Percentiles rank a stretch among this genome's conserved stretches.
Evolutionary conservation across 176 grass and related monocot species (phyloP).

Genomic region (Otatea glauca): DNA sequence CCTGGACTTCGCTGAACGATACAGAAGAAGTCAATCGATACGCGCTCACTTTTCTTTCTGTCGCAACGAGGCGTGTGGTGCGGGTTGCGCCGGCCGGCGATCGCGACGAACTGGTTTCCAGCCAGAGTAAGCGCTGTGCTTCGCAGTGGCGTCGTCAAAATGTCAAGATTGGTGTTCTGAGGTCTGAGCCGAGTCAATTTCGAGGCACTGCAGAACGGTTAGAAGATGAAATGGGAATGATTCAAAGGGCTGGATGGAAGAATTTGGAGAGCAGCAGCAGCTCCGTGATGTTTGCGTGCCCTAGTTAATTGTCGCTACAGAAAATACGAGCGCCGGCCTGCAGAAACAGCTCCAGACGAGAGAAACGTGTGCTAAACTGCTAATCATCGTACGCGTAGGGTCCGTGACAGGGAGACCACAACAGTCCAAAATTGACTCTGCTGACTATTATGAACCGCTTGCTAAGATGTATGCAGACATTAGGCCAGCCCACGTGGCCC

Average conservation of each 20-base stretch:
- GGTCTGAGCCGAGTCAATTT: slow-evolving; percentile 25
- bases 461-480: neutral
- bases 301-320: neutral
- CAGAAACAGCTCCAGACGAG: neutral
- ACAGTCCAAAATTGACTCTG: neutral
- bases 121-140: neutral
- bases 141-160: neutral
- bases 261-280: neutral
- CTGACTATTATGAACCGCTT: no score
- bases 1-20: neutral
- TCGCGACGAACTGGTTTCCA: slow-evolving; percentile 9
- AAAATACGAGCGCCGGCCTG: neutral
- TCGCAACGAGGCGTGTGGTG: neutral
- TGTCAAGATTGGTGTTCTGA: neutral
- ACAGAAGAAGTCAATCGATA: neutral
- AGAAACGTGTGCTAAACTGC: neutral
- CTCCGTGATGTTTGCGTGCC: neutral
- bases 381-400: neutral
- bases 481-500: neutral
- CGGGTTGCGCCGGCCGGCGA: slow-evolving; percentile 19
- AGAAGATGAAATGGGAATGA: neutral
- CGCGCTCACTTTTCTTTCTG: neutral
- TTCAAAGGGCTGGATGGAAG: neutral
- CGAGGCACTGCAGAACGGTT: neutral
- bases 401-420: neutral